phyloP scores from a whole-genome alignment of 139 green algal species.

The Chlamydomonas applanata region DNA sequence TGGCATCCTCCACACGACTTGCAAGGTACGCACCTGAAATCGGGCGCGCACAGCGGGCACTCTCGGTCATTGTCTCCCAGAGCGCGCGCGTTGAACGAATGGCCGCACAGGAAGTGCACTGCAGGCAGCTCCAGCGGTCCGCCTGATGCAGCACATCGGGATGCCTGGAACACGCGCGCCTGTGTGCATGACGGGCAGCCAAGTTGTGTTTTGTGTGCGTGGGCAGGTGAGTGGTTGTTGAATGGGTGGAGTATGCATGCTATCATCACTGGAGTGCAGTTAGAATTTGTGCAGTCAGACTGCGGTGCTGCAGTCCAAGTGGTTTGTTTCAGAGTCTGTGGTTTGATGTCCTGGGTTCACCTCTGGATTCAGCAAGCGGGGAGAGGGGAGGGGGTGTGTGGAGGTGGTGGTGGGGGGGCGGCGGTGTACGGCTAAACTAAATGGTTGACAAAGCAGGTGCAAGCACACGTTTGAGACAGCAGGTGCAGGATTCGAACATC shows the following conservation, averaged over 20 bases:
- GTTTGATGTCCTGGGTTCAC: no score
- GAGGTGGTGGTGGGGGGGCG: no score
- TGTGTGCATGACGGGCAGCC: conserved; percentile 38
- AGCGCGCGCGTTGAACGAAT: conserved; percentile 84
- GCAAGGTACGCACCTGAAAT: conserved; percentile 62
- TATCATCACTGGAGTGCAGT: no score
- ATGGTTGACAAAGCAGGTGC: background rate
- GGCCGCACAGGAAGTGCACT: conserved; percentile 95
- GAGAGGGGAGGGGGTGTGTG: no score
- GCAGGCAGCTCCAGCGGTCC: conserved; percentile 87
- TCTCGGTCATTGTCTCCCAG: conserved; percentile 82
- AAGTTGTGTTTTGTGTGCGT: no score
- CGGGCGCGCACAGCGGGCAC: conserved; percentile 88
- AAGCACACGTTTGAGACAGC: background rate
- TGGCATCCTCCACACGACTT: no score
- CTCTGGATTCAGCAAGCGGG: no score
- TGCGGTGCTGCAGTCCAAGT: no score
- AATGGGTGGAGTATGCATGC: no score
- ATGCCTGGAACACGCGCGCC: conserved; percentile 86
- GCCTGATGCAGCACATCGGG: conserved; percentile 68
- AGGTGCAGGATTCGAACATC: background rate
- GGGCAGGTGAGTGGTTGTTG: background rate
- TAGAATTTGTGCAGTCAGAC: no score
- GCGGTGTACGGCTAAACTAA: no score
- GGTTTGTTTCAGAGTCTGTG: no score